These are phyloP conservation scores for Erysimum pusillum DNA, from an alignment of 441 rosid genomes.

Conservation along the genomic window DNA sequence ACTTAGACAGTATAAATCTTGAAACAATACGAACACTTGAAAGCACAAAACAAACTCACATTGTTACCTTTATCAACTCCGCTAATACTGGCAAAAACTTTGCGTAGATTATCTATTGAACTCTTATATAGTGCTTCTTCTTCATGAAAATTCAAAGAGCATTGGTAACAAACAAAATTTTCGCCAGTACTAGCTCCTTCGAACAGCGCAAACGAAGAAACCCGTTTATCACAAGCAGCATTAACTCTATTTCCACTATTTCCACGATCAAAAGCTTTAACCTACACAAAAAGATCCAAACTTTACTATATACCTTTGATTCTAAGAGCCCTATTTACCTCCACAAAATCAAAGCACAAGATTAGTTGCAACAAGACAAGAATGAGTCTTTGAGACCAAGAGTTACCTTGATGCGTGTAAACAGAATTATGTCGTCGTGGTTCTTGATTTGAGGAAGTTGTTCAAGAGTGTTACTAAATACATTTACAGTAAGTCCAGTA, in stretches of 20 bases:
- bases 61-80: conserved; percentile 56
- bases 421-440: conserved; percentile 31
- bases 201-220: conserved; percentile 75
- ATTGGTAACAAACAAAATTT: conserved; percentile 66
- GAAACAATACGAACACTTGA: not conserved
- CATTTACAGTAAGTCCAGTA: conserved; percentile 44
- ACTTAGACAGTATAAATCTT: not conserved
- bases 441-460: conserved; percentile 37
- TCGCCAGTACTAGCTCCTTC: conserved; percentile 50
- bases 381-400: not conserved
- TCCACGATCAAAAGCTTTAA: conserved; percentile 52
- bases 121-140: conserved; percentile 58
- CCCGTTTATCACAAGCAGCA: conserved; percentile 65
- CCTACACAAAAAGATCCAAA: conserved; percentile 53
- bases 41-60: conserved; percentile 21
- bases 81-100: conserved; percentile 51
- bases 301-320: not conserved
- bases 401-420: conserved; percentile 43
- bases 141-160: conserved; percentile 56
- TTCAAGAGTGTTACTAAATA: conserved; percentile 38
- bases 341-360: not conserved
- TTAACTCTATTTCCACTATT: conserved; percentile 42
- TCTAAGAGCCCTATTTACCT: not conserved
- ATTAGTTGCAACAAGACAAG: no score
- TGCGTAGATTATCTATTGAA: conserved; percentile 55